Conservation (phyloP, 495 filamentous ascomycete genomes). For the Chaetomium tenue region DNA sequence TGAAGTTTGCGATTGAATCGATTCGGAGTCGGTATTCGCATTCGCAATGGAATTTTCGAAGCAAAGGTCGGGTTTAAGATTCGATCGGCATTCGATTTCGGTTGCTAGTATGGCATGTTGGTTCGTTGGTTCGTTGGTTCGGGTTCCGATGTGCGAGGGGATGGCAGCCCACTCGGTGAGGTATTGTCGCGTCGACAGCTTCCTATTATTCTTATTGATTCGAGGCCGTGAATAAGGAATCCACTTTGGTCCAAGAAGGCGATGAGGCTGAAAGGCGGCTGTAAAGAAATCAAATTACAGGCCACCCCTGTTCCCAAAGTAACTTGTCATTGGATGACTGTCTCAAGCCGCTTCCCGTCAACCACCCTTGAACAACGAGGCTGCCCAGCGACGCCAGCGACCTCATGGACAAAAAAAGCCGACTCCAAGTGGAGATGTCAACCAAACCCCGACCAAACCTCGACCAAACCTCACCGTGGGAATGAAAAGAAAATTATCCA, state of each 20-base stretch:
- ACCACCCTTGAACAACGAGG: conserved; percentile 24
- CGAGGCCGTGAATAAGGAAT: conserved; percentile 14
- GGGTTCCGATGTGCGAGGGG: background rate
- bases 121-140: too few relatives aligned
- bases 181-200: background rate
- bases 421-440: too few relatives aligned
- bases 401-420: too few relatives aligned
- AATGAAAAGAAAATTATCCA: too few relatives aligned
- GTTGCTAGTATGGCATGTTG: conserved; percentile 1
- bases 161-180: background rate
- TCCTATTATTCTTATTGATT: conserved; percentile 9
- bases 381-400: too few relatives aligned
- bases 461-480: too few relatives aligned
- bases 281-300: conserved; percentile 9
- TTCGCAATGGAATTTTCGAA: background rate
- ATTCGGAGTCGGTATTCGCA: background rate
- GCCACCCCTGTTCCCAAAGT: background rate
- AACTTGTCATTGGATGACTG: conserved; percentile 7
- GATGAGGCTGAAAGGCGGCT: conserved; percentile 21
- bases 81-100: background rate
- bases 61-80: background rate
- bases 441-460: too few relatives aligned
- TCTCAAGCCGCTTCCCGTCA: background rate
- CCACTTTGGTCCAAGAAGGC: conserved; percentile 8
- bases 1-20: background rate